These are phyloP conservation scores for Pholiota microspora DNA, from an alignment of 768 basidiomycete species.

Conservation along the genomic window DNA sequence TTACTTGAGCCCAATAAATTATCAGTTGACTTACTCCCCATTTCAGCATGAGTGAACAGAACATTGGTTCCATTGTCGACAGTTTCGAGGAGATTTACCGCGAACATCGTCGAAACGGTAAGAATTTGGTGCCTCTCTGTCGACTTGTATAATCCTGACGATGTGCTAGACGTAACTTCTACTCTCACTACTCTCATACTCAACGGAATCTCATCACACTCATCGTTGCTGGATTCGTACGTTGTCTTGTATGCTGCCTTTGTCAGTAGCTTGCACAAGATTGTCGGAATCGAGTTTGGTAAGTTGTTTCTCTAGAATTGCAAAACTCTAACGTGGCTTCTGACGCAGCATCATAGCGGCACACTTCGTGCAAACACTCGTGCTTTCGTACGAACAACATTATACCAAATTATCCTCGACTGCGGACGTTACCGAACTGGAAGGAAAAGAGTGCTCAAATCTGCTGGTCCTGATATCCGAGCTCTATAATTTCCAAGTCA, in stretches of 20 bases:
- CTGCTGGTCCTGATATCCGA: slow-evolving; percentile 86
- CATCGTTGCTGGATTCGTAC: slow-evolving; percentile 83
- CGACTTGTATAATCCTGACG: not conserved
- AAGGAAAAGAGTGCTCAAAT: slow-evolving; percentile 89
- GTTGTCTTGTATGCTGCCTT: slow-evolving; percentile 88
- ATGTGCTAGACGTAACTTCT: slow-evolving; percentile 70
- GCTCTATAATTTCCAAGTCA: slow-evolving; percentile 94
- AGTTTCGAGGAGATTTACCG: slow-evolving; percentile 77
- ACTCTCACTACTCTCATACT: slow-evolving; percentile 75
- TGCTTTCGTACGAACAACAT: slow-evolving; percentile 64
- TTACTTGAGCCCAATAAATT: not conserved
- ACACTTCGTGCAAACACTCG: slow-evolving; percentile 73
- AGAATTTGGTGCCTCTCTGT: slow-evolving; percentile 44
- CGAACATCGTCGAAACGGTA: slow-evolving; percentile 76
- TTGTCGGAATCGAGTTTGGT: slow-evolving; percentile 90
- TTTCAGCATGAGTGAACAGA: slow-evolving; percentile 84
- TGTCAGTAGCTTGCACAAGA: slow-evolving; percentile 75
- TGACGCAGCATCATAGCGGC: slow-evolving; percentile 57
- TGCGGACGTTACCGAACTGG: slow-evolving; percentile 26
- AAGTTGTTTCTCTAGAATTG: slow-evolving; percentile 21
- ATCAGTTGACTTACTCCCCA: not conserved
- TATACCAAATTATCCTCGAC: slow-evolving; percentile 25
- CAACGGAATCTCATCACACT: slow-evolving; percentile 75
- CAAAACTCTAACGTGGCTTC: not conserved
- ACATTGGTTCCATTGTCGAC: slow-evolving; percentile 71